phyloP scores from a whole-genome alignment of 2,329 filamentous ascomycete species.

The Fusarium sp. region DNA sequence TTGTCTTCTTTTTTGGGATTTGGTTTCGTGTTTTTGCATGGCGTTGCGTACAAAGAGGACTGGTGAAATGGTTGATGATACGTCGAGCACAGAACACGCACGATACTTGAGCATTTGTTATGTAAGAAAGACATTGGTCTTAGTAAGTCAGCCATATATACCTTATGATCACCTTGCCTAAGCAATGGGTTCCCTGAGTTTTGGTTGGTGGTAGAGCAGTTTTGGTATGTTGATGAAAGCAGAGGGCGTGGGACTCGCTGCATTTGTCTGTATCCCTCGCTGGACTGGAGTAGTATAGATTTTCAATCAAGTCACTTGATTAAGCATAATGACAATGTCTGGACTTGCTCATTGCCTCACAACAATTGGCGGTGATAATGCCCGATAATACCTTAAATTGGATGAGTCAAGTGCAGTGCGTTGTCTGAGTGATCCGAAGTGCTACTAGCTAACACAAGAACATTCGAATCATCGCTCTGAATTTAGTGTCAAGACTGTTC shows the following conservation, averaged over 20 bases:
- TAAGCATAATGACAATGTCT: background rate
- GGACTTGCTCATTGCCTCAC: background rate
- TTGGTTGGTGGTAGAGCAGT: too few species aligned
- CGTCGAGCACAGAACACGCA: slow-evolving; percentile 31
- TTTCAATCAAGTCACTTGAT: slow-evolving; percentile 22
- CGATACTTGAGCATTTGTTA: slow-evolving; percentile 30
- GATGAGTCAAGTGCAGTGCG: too few species aligned
- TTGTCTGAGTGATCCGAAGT: too few species aligned
- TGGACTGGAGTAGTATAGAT: slow-evolving; percentile 26
- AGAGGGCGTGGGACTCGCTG: slow-evolving; percentile 11
- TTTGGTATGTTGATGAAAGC: slow-evolving; percentile 21
- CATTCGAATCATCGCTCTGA: too few species aligned
- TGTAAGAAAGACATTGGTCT: slow-evolving; percentile 26
- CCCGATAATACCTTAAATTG: background rate
- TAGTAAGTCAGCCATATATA: too few species aligned
- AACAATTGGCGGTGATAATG: background rate
- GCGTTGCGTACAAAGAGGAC: slow-evolving; percentile 41
- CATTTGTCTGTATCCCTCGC: slow-evolving; percentile 19
- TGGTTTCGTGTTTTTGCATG: slow-evolving; percentile 39
- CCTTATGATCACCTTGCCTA: too few species aligned
- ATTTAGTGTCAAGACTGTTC: too few species aligned
- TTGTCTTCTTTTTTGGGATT: slow-evolving; percentile 8
- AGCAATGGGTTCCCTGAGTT: too few species aligned
- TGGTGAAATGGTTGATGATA: slow-evolving; percentile 35
- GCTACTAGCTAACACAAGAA: too few species aligned